A percentile compares a stretch with the other conserved stretches of the same genome.
These are phyloP conservation scores for Malania oleifera DNA, from an alignment of 164 flowering plant species.

Conservation along the genomic window DNA sequence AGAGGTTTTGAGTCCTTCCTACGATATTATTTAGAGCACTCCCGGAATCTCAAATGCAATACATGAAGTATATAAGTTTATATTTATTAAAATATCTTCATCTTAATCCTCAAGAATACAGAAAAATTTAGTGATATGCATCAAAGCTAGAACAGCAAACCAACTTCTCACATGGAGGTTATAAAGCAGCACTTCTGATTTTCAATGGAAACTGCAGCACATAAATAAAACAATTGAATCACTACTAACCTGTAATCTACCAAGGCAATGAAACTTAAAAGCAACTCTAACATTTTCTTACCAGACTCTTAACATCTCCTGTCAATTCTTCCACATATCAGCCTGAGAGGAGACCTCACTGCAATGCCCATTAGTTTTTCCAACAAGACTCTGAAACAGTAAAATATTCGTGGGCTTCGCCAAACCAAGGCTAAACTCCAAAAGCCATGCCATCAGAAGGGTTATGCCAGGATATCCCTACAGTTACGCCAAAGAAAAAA, in stretches of 20 bases:
- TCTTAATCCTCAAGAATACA: background rate
- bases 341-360: slow-evolving; percentile 24
- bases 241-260: slow-evolving; percentile 79
- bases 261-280: slow-evolving; percentile 56
- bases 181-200: background rate
- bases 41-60: background rate
- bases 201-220: background rate
- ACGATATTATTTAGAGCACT: no score
- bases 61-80: no score
- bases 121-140: background rate
- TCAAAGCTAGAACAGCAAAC: background rate
- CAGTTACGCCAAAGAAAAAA: slow-evolving; percentile 7
- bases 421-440: slow-evolving; percentile 79
- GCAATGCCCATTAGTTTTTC: slow-evolving; percentile 53
- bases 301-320: slow-evolving; percentile 64
- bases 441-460: slow-evolving; percentile 93
- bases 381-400: slow-evolving; percentile 65
- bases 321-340: slow-evolving; percentile 57
- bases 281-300: slow-evolving; percentile 66
- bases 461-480: slow-evolving; percentile 82
- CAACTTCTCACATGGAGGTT: background rate
- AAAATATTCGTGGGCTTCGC: slow-evolving; percentile 76
- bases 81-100: background rate
- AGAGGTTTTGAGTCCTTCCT: no score
- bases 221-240: background rate